Conservation (phyloP, 371 early-diverging fungal genomes). For the Dinochytrium kinnereticum region DNA sequence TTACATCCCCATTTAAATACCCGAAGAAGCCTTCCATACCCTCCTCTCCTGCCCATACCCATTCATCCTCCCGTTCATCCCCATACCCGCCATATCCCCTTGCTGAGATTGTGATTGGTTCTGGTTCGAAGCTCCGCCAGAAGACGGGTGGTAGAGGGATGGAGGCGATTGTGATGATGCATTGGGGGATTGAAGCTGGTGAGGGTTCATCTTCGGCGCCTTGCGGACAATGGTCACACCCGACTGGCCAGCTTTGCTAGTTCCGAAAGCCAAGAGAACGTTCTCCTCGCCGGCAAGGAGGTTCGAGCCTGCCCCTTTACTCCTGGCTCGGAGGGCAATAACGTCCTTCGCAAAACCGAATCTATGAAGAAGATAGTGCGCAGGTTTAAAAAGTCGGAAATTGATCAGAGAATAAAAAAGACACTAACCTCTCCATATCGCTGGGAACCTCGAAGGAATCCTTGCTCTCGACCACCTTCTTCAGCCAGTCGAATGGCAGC, state of each 20-base stretch:
- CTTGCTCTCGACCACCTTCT: slow-evolving; percentile 54
- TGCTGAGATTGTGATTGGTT: slow-evolving; percentile 1
- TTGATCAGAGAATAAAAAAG: neutral
- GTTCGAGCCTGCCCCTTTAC: slow-evolving; percentile 16
- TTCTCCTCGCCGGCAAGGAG: slow-evolving; percentile 57
- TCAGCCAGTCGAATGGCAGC: slow-evolving; percentile 65
- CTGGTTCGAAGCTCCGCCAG: neutral
- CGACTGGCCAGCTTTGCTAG: slow-evolving; percentile 31
- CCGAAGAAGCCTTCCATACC: slow-evolving; percentile 16
- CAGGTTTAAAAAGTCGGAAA: neutral
- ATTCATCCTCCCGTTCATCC: slow-evolving; percentile 13
- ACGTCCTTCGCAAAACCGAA: slow-evolving; percentile 56
- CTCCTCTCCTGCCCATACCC: slow-evolving; percentile 19
- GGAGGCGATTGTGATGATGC: slow-evolving; percentile 12
- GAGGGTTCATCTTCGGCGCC: slow-evolving; percentile 31
- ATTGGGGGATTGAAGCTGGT: slow-evolving; percentile 3
- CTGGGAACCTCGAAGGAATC: slow-evolving; percentile 53
- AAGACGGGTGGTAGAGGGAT: neutral
- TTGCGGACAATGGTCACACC: slow-evolving; percentile 58
- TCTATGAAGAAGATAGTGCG: slow-evolving; percentile 27
- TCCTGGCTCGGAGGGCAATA: slow-evolving; percentile 44
- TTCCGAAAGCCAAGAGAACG: slow-evolving; percentile 58
- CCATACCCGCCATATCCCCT: slow-evolving; percentile 1
- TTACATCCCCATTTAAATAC: neutral
- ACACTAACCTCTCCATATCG: slow-evolving; percentile 55